Evolutionary conservation across 2,329 filamentous ascomycete species (phyloP), one percentile per base, ranked within the genome.

Genomic region (Fusarium dimerum): DNA sequence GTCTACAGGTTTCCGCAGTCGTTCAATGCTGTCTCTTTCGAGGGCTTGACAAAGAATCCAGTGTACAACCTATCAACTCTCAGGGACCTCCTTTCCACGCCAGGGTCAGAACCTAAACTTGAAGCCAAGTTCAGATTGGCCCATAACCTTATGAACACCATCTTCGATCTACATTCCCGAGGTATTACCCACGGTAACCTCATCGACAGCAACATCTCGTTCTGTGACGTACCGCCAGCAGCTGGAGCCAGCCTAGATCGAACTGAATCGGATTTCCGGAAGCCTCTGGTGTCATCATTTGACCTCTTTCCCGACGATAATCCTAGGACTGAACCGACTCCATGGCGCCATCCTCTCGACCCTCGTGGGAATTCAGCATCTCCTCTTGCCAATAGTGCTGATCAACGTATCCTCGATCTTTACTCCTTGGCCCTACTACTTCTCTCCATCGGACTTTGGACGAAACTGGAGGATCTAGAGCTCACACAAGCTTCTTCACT

Each of bases 121-220:
- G 89, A 93, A 71, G 85, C 87, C 52, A 89, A 90, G 62, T 92
- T 91, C 64, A 81, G 86, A 13, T 76, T 93, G 46, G 89, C 89
- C 4, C 80, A 88, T 48, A 89, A 90, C 58, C 76, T 92, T 3
- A 83, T 83, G 32, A 86, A 86, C 57, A 88, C 88, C 4, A 79
- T 92, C 34, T 89, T 89, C 63, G 86, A 88, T 58, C 76, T 92
- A 68, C 89, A 92, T 65, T 79, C 81, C 3, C 79, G 86, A 40
- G 83, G 84, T 13, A 82, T 91, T 47, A 81, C 80, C 1, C 89
- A 92, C 68, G 87, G 88, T 5, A 87, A 88, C 61, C 79, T 93
- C 30, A 76, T 81, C 44, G 84, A 85, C 59, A 80, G 77, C 40
- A 89, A 87, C 53, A 78, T 92, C 15, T 80, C 88, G 0, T 90